These are phyloP conservation scores for Hemerocallis citrina DNA, from an alignment of 106 monocot genomes.

Conservation along the genomic window DNA sequence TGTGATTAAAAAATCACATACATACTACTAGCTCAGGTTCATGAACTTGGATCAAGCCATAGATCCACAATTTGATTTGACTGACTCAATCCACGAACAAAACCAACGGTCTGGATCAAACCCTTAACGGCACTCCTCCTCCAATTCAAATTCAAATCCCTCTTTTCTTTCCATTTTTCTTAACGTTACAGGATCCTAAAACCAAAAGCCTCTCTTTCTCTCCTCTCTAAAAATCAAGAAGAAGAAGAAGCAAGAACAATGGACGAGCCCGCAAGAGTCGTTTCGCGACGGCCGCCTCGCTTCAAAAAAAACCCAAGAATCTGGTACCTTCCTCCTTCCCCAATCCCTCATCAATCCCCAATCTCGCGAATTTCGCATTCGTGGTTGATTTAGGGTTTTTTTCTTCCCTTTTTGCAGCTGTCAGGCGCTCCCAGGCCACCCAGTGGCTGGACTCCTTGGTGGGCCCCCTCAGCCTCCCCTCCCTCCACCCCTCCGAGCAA, in stretches of 20 bases:
- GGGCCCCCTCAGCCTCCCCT: constrained; percentile 35
- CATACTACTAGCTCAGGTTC: too few species aligned
- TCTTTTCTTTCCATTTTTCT: too few species aligned
- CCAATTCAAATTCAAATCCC: constrained; percentile 61
- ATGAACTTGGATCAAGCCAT: too few species aligned
- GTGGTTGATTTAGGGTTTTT: background rate
- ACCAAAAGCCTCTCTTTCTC: too few species aligned
- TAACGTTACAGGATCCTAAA: too few species aligned
- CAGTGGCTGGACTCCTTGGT: constrained; percentile 42
- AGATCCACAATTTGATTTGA: too few species aligned
- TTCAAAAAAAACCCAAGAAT: constrained; percentile 58
- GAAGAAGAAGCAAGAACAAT: constrained; percentile 9
- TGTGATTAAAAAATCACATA: too few species aligned
- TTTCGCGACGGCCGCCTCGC: constrained; percentile 52
- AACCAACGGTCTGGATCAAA: constrained; percentile 22
- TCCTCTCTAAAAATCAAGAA: background rate
- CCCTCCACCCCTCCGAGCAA: constrained; percentile 45
- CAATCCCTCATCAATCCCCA: background rate
- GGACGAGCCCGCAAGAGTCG: constrained; percentile 38
- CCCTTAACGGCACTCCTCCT: constrained; percentile 18
- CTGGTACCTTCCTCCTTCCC: too few species aligned
- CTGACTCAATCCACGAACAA: too few species aligned
- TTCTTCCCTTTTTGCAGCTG: constrained; percentile 23
- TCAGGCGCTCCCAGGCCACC: constrained; percentile 54
- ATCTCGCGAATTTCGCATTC: background rate